These are phyloP conservation scores for Skeletonema marinoi DNA, from an alignment of 108 stramenopile species.

Conservation along the genomic window DNA sequence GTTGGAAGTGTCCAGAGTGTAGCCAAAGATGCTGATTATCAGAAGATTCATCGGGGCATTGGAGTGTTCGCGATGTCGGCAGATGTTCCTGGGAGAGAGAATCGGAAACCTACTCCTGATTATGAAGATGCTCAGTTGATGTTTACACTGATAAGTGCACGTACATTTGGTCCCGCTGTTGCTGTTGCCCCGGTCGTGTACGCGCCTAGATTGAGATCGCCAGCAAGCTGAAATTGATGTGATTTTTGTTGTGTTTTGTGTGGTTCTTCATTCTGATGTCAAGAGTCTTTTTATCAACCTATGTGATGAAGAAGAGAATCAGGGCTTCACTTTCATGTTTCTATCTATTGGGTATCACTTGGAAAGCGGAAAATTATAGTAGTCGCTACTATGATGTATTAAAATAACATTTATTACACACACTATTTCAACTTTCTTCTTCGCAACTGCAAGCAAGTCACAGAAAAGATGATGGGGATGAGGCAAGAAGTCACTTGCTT, in stretches of 20 bases:
- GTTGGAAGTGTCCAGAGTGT: background rate
- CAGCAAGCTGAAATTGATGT: background rate
- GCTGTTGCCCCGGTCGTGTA: background rate
- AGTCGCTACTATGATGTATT: background rate
- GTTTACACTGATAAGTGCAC: background rate
- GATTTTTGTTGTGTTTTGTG: background rate
- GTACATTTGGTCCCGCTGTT: background rate
- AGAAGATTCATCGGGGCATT: background rate
- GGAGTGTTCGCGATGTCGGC: background rate
- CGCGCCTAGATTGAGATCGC: background rate
- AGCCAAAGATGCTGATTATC: background rate
- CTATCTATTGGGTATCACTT: background rate
- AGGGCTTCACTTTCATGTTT: background rate
- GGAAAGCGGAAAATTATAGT: background rate
- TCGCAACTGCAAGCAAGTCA: too few species aligned
- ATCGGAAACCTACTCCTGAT: background rate
- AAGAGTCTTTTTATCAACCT: background rate
- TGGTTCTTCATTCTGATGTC: background rate
- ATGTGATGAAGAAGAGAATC: background rate
- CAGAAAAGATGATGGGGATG: too few species aligned
- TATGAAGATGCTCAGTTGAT: background rate
- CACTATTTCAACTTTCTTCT: background rate
- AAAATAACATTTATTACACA: background rate
- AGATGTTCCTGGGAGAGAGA: background rate
- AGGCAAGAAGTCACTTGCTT: background rate